Percentiles rank a stretch among this genome's conserved stretches.
Conservation (phyloP, 805 yeast species). For the Starmerella bacillaris region DNA sequence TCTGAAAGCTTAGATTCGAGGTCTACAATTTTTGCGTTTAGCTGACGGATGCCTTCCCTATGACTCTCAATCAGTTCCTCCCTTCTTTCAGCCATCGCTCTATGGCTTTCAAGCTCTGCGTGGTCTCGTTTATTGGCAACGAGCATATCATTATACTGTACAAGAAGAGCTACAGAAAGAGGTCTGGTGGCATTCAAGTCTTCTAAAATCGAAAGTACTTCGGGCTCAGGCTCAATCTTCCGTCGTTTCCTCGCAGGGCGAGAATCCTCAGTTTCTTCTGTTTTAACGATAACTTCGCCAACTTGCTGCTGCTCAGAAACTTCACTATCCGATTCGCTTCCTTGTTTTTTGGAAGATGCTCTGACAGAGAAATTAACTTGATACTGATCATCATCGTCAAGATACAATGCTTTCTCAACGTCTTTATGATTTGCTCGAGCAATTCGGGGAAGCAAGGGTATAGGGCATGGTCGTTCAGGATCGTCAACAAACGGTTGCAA, state of each 20-base stretch:
- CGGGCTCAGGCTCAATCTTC: slow-evolving; percentile 8
- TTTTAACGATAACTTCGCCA: too few species aligned
- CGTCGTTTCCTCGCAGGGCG: slow-evolving; percentile 6
- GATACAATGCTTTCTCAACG: slow-evolving; percentile 42
- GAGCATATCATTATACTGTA: slow-evolving; percentile 19
- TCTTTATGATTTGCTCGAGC: slow-evolving; percentile 49
- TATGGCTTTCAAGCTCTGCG: slow-evolving; percentile 32
- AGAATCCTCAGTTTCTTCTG: slow-evolving; percentile 11
- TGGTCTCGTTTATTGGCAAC: slow-evolving; percentile 27
- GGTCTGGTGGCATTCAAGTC: slow-evolving; percentile 5
- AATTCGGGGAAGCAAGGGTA: slow-evolving; percentile 53
- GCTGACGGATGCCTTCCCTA: slow-evolving; percentile 28
- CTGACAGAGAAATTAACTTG: slow-evolving; percentile 10
- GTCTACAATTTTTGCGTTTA: slow-evolving; percentile 32
- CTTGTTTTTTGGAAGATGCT: slow-evolving; percentile 1
- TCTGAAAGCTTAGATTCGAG: slow-evolving; percentile 14
- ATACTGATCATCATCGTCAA: slow-evolving; percentile 13
- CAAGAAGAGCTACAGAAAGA: slow-evolving; percentile 4
- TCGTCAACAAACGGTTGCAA: slow-evolving; percentile 44
- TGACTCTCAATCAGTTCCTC: slow-evolving; percentile 30
- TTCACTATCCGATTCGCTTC: background rate
- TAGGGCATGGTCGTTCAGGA: slow-evolving; percentile 43
- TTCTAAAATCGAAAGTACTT: background rate
- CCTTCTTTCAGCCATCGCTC: slow-evolving; percentile 26
- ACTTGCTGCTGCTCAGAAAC: too few species aligned